phyloP scores from a whole-genome alignment of 768 basidiomycete genomes.

The Cytidiella melzeri region DNA sequence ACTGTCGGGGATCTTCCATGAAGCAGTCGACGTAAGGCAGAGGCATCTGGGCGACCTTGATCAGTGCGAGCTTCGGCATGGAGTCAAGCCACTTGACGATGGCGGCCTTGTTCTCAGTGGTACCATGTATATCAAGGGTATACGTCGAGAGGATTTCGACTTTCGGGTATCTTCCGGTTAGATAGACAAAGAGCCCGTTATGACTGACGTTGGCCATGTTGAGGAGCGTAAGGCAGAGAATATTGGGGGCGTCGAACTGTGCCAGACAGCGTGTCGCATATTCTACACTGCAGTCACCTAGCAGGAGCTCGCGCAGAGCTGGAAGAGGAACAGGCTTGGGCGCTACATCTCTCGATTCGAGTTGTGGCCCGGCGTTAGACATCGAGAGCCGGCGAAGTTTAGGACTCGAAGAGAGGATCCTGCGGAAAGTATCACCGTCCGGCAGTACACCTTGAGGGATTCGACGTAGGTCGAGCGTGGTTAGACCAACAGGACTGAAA shows the following conservation, averaged over 20 bases:
- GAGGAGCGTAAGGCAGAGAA: constrained; percentile 55
- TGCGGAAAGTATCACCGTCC: constrained; percentile 42
- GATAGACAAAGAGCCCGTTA: constrained; percentile 35
- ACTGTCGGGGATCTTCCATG: background rate
- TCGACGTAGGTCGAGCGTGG: constrained; percentile 57
- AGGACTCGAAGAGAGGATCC: constrained; percentile 38
- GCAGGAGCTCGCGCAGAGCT: constrained; percentile 41
- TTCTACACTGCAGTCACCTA: constrained; percentile 48
- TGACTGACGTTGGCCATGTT: constrained; percentile 48
- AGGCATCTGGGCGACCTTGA: constrained; percentile 15
- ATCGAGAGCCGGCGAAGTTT: constrained; percentile 48
- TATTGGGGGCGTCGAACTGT: constrained; percentile 49
- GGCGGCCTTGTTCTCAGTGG: constrained; percentile 18
- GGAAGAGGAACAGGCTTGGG: background rate
- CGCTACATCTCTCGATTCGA: background rate
- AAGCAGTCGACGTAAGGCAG: background rate
- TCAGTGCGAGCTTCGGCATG: constrained; percentile 42
- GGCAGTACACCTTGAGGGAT: constrained; percentile 50
- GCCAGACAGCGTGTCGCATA: constrained; percentile 43
- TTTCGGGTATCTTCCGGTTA: constrained; percentile 46
- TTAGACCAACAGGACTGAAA: constrained; percentile 46
- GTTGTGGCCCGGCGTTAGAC: constrained; percentile 53
- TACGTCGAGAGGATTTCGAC: constrained; percentile 51
- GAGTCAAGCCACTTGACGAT: constrained; percentile 50
- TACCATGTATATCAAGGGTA: constrained; percentile 32